phyloP scores from a whole-genome alignment of 2,329 filamentous ascomycete genomes.

The Neonectria magnoliae region DNA sequence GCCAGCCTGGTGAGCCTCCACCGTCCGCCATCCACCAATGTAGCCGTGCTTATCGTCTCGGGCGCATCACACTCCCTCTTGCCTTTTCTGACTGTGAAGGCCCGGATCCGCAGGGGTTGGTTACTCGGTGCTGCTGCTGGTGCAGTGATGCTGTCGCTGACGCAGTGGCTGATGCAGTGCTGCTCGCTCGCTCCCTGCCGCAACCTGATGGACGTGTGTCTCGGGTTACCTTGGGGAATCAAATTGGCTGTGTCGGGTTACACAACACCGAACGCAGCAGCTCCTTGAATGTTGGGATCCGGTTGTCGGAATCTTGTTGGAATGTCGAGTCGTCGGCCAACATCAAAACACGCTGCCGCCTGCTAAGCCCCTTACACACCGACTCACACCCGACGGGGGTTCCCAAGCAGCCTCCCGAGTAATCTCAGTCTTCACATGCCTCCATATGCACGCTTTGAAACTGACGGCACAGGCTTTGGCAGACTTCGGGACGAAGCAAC shows the following conservation, averaged over 20 bases:
- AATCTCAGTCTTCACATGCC: conserved; percentile 5
- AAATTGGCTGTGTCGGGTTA: conserved; percentile 18
- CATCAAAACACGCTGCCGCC: conserved; percentile 1
- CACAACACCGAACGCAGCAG: conserved; percentile 8
- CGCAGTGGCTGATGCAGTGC: background rate
- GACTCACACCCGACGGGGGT: conserved; percentile 9
- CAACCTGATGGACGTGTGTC: conserved; percentile 8
- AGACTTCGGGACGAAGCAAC: background rate
- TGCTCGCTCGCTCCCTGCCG: background rate
- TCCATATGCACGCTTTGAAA: conserved; percentile 2
- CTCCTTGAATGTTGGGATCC: background rate
- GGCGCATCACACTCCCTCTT: conserved; percentile 19
- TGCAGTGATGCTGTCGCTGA: background rate
- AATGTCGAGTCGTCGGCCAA: background rate
- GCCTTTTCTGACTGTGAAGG: conserved; percentile 7
- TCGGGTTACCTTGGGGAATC: conserved; percentile 9
- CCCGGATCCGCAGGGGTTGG: conserved; percentile 8
- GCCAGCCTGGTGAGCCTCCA: background rate
- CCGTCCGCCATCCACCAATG: background rate
- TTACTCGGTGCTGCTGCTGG: background rate
- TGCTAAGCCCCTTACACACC: conserved; percentile 21
- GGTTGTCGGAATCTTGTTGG: background rate
- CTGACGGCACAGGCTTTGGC: background rate
- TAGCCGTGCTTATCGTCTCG: conserved; percentile 9
- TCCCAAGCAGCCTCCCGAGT: background rate